Conservation (phyloP, 2,329 filamentous ascomycete genomes). For the Xylariales sp. region DNA sequence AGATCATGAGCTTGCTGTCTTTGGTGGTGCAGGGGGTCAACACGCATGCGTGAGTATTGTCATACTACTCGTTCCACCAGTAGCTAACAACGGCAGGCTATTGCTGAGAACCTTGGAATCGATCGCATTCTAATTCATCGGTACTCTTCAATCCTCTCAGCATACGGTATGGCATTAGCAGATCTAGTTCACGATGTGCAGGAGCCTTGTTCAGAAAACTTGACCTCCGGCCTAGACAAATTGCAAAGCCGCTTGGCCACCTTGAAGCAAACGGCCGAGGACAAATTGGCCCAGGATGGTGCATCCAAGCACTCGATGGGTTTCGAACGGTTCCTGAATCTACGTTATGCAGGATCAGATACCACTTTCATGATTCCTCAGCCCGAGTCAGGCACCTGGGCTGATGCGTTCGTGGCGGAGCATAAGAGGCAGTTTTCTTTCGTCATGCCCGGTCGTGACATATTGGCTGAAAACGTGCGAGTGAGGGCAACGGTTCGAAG, state of each 20-base stretch:
- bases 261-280: neutral
- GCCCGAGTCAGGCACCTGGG: slow-evolving; percentile 3
- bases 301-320: slow-evolving; percentile 14
- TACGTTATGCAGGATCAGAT: slow-evolving; percentile 14
- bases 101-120: slow-evolving; percentile 36
- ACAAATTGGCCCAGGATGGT: slow-evolving; percentile 11
- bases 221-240: neutral
- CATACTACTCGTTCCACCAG: slow-evolving; percentile 19
- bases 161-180: slow-evolving; percentile 37
- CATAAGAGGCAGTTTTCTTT: slow-evolving; percentile 8
- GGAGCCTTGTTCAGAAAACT: neutral
- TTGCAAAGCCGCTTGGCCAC: neutral
- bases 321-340: slow-evolving; percentile 16
- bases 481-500: slow-evolving; percentile 2
- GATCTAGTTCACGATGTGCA: slow-evolving; percentile 11
- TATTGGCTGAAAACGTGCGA: slow-evolving; percentile 6
- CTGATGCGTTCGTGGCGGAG: slow-evolving; percentile 4
- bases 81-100: slow-evolving; percentile 14
- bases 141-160: slow-evolving; percentile 30
- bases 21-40: slow-evolving; percentile 67
- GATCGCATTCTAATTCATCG: slow-evolving; percentile 37
- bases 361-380: slow-evolving; percentile 9
- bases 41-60: slow-evolving; percentile 8
- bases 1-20: slow-evolving; percentile 29
- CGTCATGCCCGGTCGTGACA: slow-evolving; percentile 2